Conservation (phyloP, 495 filamentous ascomycete genomes). For the Tuber calosporum region DNA sequence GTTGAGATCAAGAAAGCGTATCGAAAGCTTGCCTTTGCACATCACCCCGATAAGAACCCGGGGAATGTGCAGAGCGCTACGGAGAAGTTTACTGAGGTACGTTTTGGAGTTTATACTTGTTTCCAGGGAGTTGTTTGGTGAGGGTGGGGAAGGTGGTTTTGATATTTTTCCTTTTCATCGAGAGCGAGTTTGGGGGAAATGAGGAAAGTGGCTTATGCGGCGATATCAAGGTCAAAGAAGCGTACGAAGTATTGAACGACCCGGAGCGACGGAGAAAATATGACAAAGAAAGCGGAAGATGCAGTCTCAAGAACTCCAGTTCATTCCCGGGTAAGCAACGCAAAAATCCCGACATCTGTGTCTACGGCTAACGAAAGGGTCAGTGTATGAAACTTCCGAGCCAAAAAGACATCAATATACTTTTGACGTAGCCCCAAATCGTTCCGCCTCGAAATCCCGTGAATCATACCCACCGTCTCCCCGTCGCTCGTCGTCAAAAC, state of each 20-base stretch:
- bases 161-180: neutral
- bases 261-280: constrained; percentile 22
- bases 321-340: neutral
- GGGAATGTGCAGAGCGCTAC: constrained; percentile 34
- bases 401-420: neutral
- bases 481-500: neutral
- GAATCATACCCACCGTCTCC: neutral
- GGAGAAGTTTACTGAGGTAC: constrained; percentile 41
- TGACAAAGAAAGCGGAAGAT: constrained; percentile 11
- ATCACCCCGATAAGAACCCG: constrained; percentile 41
- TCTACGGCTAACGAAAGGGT: neutral
- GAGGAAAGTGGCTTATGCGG: neutral
- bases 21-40: constrained; percentile 36
- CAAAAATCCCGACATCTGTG: neutral
- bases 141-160: neutral
- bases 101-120: neutral
- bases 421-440: neutral
- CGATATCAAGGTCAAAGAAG: constrained; percentile 5
- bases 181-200: neutral
- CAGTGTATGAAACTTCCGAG: neutral
- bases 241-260: constrained; percentile 22
- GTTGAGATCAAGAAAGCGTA: constrained; percentile 38
- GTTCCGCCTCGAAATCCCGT: neutral
- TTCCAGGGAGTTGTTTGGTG: neutral
- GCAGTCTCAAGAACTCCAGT: neutral